A percentile compares a stretch with the other conserved stretches of the same genome.
Evolutionary conservation across 1,139 yeast species (phyloP).

Genomic region (Scheffersomyces segobiensis): DNA sequence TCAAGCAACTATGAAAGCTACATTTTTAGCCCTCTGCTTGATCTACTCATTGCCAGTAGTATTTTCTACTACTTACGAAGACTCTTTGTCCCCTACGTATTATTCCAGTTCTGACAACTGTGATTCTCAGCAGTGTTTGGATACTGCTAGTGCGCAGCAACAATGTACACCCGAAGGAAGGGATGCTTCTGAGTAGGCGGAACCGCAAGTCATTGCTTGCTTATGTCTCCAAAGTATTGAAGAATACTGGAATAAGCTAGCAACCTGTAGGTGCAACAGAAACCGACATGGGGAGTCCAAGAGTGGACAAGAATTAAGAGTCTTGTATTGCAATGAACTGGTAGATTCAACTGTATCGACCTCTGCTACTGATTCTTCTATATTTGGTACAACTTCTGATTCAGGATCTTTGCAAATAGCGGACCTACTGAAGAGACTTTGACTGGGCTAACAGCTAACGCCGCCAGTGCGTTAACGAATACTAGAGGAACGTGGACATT

Average conservation of each 20-base stretch:
- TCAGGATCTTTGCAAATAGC: neutral
- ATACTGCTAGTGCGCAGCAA: neutral
- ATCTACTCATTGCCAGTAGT: neutral
- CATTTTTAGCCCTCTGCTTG: neutral
- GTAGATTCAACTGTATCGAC: neutral
- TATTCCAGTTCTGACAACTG: neutral
- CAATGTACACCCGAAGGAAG: neutral
- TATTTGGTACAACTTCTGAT: neutral
- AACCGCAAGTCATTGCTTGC: neutral
- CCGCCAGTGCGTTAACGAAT: neutral
- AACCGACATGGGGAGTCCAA: neutral
- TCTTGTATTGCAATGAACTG: neutral
- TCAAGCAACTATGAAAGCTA: neutral
- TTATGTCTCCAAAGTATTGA: neutral
- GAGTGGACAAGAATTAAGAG: neutral
- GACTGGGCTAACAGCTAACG: neutral
- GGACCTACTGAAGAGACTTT: neutral
- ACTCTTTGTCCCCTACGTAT: neutral
- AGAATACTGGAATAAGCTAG: neutral
- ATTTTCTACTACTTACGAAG: neutral
- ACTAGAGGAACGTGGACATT: neutral
- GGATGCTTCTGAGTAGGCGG: neutral
- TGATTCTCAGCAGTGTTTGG: neutral
- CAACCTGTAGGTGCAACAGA: neutral
- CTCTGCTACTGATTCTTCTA: neutral